These are phyloP conservation scores for Pholiota microspora DNA, from an alignment of 768 basidiomycete genomes.

Conservation along the genomic window DNA sequence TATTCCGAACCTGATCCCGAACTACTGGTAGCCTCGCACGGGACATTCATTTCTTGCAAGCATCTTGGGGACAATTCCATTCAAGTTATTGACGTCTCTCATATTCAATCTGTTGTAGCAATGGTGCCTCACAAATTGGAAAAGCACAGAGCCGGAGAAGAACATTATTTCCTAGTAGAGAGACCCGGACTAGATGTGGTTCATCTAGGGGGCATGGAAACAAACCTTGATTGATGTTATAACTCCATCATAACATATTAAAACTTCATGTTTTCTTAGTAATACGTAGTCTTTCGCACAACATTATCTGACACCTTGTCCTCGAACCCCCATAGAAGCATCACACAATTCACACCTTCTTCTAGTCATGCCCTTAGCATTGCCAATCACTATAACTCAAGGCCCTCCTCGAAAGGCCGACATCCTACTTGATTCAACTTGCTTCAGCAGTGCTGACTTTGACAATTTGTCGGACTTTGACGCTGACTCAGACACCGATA, in stretches of 20 bases:
- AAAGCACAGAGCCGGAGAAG: background rate
- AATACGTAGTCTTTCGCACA: background rate
- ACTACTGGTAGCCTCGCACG: background rate
- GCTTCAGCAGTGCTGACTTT: no score
- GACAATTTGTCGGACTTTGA: no score
- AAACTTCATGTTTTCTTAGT: background rate
- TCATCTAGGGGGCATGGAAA: background rate
- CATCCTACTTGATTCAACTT: no score
- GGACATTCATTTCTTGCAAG: background rate
- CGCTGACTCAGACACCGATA: no score
- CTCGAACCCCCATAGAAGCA: no score
- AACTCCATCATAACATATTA: background rate
- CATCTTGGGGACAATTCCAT: background rate
- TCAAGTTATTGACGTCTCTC: background rate
- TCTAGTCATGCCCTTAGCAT: no score
- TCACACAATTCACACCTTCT: no score
- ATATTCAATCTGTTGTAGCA: background rate
- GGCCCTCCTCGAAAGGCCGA: no score
- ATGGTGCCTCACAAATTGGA: background rate
- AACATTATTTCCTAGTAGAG: background rate
- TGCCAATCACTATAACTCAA: no score
- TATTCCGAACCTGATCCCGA: background rate
- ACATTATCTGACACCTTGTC: no score
- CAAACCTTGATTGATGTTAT: no score
- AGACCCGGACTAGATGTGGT: background rate